Base-by-base conservation (phyloP, 1,284 basidiomycete genomes). In the Gastroboletus turbinatus region DNA sequence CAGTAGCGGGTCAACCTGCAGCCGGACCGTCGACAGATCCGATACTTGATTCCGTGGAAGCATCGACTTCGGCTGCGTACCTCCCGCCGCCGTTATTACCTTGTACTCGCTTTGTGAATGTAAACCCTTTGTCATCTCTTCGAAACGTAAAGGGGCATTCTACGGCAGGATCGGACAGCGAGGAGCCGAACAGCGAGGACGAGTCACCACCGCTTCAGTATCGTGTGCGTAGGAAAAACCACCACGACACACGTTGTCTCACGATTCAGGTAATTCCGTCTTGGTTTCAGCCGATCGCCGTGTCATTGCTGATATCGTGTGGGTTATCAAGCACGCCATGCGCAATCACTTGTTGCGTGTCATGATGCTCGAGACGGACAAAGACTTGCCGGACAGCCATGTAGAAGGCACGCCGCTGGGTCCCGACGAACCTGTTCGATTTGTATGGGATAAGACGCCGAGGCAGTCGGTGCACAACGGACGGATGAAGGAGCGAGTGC, bases 381-480 rank as follows among this genome's bases (percentile, higher is more conserved):
- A 82, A 57, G 66, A 78, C 1, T 72, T 90, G 11, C 88, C 87
- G 0, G 79, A 82, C 54, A 82, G 79, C 51, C 81, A 86, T 62
- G 62, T 67, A 7, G 87, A 90, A 62, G 82, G 81, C 13, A 69
- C 68, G 11, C 60, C 70, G 2, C 61, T 84, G 3, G 70, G 70
- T 4, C 60, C 73, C 8, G 65, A 75, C 21, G 77, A 84, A 21
- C 80, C 86, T 3, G 75, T 90, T 11, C 83, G 88, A 16, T 90
- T 90, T 63, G 83, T 88, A 4, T 90, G 87, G 87, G 82, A 84
- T 53, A 87, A 87, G 68, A 90, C 87, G 1, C 75, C 79, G 10
- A 87, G 82, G 57, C 85, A 89, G 62, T 88, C 86, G 0, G 76
- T 82, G 21, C 87, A 89, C 61, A 90, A 90, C 57, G 74, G 76